A percentile compares a stretch with the other conserved stretches of the same genome.
Conservation (phyloP, 495 filamentous ascomycete genomes). For the Hypoxylon crocopeplum region DNA sequence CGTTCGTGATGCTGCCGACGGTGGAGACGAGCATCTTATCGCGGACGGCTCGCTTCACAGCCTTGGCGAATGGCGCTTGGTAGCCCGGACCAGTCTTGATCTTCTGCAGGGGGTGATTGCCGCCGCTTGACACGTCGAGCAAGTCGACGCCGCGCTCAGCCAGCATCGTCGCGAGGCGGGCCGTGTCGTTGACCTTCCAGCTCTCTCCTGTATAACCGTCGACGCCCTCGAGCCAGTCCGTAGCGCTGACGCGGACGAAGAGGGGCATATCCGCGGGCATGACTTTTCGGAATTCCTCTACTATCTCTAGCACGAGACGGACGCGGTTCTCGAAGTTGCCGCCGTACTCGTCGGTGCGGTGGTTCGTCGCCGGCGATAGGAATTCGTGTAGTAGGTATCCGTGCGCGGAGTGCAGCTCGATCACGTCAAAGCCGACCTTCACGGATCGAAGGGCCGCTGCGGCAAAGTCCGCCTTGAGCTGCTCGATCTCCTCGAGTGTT, state of each 20-base stretch:
- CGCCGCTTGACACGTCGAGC: constrained; percentile 69
- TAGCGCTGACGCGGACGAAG: constrained; percentile 67
- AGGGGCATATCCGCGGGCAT: constrained; percentile 65
- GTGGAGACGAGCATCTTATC: constrained; percentile 61
- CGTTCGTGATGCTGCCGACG: constrained; percentile 68
- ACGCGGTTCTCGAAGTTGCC: constrained; percentile 63
- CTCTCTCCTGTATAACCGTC: constrained; percentile 49
- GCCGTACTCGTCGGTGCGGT: constrained; percentile 65
- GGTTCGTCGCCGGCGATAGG: constrained; percentile 62
- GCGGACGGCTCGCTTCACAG: constrained; percentile 67
- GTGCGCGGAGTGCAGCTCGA: constrained; percentile 60
- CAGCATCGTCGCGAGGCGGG: constrained; percentile 58
- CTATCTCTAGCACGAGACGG: constrained; percentile 59
- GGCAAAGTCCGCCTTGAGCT: constrained; percentile 56
- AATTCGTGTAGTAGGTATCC: constrained; percentile 71
- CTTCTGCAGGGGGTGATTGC: constrained; percentile 63
- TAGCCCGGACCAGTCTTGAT: constrained; percentile 64
- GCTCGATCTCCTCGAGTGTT: constrained; percentile 58
- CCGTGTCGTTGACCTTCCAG: constrained; percentile 63
- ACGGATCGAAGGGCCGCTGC: constrained; percentile 60
- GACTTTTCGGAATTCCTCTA: constrained; percentile 48
- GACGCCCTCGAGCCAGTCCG: constrained; percentile 66
- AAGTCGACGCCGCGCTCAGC: constrained; percentile 66
- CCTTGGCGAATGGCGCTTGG: constrained; percentile 62
- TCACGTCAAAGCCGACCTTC: constrained; percentile 61